Base-by-base conservation (phyloP, 805 yeast genomes). In the Wickerhamiella siamensis region DNA sequence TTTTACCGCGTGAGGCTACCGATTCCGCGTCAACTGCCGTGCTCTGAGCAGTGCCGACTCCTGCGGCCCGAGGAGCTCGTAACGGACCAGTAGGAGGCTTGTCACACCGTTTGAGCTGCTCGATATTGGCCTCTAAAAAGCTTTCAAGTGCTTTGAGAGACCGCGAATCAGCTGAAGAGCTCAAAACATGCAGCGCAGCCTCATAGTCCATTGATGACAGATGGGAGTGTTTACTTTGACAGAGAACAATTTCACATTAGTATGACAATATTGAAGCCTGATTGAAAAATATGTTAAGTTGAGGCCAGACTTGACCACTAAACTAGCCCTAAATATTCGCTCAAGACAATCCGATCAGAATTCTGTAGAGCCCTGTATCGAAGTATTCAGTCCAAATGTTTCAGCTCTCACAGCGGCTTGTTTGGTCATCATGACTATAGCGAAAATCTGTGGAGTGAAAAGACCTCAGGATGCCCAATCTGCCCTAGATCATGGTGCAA, bases 381-480 rank as follows among this genome's bases (percentile, higher is more conserved):
- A n/a, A n/a, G n/a, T n/a, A n/a, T n/a, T n/a, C n/a, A n/a, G n/a
- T n/a, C n/a, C n/a, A n/a, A n/a, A n/a, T n/a, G n/a, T n/a, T n/a
- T n/a, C n/a, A n/a, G n/a, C n/a, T n/a, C n/a, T n/a, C n/a, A n/a
- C n/a, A n/a, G n/a, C n/a, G n/a, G n/a, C n/a, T 36, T 5, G 12
- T 12, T 15, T 16, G 8, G 29, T n/a, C 19, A 17, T 16, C 32
- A 49, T 49, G 51, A 57, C 61, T 3, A 35, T 83, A n/a, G 80
- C 81, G 4, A 88, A 88, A 55, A 75, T 88, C 3, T 88, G 98
- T 58, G 98, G 98, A 0, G 57, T 88, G 18, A 72, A 72, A 49
- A 67, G 79, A 2, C 56, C 60, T 0, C 79, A 76, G 36, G 83
- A 83, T 0, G 96, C 95, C 0, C 46, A 60, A n/a, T 54, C 52